Evolutionary conservation across 495 filamentous ascomycete genomes (phyloP).

Genomic region (Hamigera avellanea): DNA sequence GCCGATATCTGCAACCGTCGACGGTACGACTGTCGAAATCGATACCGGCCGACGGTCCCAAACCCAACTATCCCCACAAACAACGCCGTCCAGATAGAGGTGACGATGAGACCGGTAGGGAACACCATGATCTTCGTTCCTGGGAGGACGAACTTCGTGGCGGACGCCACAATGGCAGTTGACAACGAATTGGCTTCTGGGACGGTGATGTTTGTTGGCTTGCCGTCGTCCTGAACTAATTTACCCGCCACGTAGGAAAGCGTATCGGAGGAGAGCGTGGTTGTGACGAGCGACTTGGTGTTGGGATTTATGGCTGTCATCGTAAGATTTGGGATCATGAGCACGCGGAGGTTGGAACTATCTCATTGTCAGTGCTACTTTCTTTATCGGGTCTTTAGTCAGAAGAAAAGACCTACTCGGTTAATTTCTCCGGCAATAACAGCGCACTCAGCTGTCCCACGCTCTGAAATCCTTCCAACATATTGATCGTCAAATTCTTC

Average conservation of each 20-base stretch:
- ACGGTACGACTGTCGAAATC: slow-evolving; percentile 51
- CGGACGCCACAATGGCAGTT: slow-evolving; percentile 20
- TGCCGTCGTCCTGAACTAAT: slow-evolving; percentile 40
- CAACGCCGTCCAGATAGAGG: slow-evolving; percentile 45
- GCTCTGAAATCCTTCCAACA: slow-evolving; percentile 12
- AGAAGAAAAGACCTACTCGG: slow-evolving; percentile 9
- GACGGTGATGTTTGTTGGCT: slow-evolving; percentile 25
- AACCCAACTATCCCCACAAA: slow-evolving; percentile 44
- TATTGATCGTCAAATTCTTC: too few species aligned
- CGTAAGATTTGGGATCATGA: slow-evolving; percentile 52
- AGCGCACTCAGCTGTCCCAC: slow-evolving; percentile 18
- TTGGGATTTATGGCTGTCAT: slow-evolving; percentile 36
- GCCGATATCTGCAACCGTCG: slow-evolving; percentile 31
- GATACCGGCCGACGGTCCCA: slow-evolving; percentile 51
- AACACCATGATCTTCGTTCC: slow-evolving; percentile 56
- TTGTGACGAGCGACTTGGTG: slow-evolving; percentile 34
- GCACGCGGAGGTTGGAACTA: slow-evolving; percentile 41
- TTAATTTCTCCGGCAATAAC: slow-evolving; percentile 8
- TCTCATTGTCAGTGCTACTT: slow-evolving; percentile 10
- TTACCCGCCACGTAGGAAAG: slow-evolving; percentile 59
- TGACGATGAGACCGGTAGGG: slow-evolving; percentile 57
- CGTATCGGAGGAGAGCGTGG: slow-evolving; percentile 51
- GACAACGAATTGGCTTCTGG: slow-evolving; percentile 21
- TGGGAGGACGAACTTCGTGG: slow-evolving; percentile 46
- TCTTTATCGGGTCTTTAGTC: too few species aligned